Percentiles rank a stretch among this genome's conserved stretches.
Conservation (phyloP, 2,329 filamentous ascomycete species). For the Triangularia setosa region DNA sequence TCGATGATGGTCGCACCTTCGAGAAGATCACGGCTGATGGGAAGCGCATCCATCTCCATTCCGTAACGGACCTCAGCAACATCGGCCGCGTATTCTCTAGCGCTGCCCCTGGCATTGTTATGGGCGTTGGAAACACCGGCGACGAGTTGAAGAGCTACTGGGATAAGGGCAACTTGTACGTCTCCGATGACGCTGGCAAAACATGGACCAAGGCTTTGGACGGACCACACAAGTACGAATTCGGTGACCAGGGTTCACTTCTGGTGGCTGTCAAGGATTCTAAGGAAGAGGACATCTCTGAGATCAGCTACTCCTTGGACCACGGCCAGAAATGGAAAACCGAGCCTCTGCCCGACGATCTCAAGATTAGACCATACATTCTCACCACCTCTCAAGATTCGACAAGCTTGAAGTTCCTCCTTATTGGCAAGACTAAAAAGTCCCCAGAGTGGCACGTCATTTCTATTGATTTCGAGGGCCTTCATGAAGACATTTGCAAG, state of each 20-base stretch:
- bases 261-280: conserved; percentile 79
- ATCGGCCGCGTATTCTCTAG: conserved; percentile 87
- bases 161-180: conserved; percentile 75
- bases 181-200: conserved; percentile 86
- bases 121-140: conserved; percentile 91
- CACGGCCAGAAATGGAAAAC: conserved; percentile 82
- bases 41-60: conserved; percentile 79
- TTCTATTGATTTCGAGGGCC: conserved; percentile 75
- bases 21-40: conserved; percentile 65
- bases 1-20: conserved; percentile 90
- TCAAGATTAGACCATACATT: conserved; percentile 66
- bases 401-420: conserved; percentile 84
- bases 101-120: conserved; percentile 84
- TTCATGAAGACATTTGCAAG: conserved; percentile 76
- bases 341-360: conserved; percentile 60
- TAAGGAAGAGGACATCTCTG: conserved; percentile 53
- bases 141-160: conserved; percentile 65
- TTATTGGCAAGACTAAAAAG: conserved; percentile 60
- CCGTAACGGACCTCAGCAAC: conserved; percentile 80
- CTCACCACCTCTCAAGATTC: conserved; percentile 90
- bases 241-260: conserved; percentile 88
- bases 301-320: conserved; percentile 75
- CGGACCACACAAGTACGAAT: conserved; percentile 91
- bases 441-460: conserved; percentile 59
- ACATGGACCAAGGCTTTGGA: conserved; percentile 74